Evolutionary conservation across 1,139 yeast genomes (phyloP), one percentile per base, ranked within the genome.

Genomic region (Lodderomyces orthopsilosis): DNA sequence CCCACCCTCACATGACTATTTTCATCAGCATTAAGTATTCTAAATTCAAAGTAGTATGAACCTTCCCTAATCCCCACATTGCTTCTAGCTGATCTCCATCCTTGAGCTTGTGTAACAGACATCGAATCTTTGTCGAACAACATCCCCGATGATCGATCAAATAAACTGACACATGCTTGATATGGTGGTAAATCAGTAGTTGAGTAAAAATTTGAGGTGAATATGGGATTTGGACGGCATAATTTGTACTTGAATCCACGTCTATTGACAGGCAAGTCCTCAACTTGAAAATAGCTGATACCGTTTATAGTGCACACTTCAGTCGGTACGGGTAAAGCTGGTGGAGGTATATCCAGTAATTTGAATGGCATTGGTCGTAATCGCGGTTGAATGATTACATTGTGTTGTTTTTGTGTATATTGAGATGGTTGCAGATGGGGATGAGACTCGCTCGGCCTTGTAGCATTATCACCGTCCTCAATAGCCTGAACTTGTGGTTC

Each of bases 41-140:
- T 68, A 51, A 78, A 82, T 57, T 93, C 98, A 65, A 88, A 83
- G 61, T 84, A 93, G 73, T 87, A 85, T 23, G 61, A 63, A 1
- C 98, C 98, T 53, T 88, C 91, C 22, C 86, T 69, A 8, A 91
- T 74, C 1, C 90, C 83, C 1, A 85, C 79, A 59, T 86, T 89
- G 4, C 91, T 74, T 38, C 97, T 65, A 0, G 81, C 81, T 34
- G 90, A 82, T 47, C 95, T 70, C 90, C 96, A 93, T 1, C 98
- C 98, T 44, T 74, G 74, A 8, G 62, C 59, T 0, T 86, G 75
- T 1, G 87, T 75, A 0, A 79, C 78, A 10, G 70, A 60, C 0
- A 68, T 64, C 45, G 66, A 55, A 17, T 71, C 67, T 4, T 69
- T 63, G 45, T 74, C 70, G 21, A 83, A 63, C 8, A 75, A 62